Evolutionary conservation across 306 rosid genomes (phyloP), one percentile per base, ranked within the genome.

Genomic region (Vigna angularis): DNA sequence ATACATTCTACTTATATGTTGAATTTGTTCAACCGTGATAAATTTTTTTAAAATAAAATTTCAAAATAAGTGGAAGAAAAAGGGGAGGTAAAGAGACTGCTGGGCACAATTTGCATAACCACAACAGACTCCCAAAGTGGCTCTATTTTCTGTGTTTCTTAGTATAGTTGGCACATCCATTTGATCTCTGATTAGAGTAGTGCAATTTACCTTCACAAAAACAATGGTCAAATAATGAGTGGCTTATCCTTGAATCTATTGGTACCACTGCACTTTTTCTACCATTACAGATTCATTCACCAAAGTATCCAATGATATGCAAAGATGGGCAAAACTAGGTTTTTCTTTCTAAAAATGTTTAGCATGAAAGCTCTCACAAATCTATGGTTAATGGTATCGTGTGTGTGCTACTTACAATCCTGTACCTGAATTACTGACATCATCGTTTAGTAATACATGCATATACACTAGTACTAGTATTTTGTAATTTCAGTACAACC

Each of bases 371-470:
- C 66, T 62, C 44, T 72, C 71, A 48, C 36, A 44, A 24, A 16
- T 58, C 71, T 77, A 72, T 44, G 51, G 50, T 49, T 74, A 83
- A 50, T 16, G 38, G 34, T 48, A 45, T 36, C 50, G 59, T 73
- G 9, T 50, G 53, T 13, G 26, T 79, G 67, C 79, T 70, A 70
- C 79, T 56, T 67, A 67, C 36, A 80, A 66, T 71, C 79, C 61
- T 71, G 42, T 44, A 70, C 73, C 67, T 49, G 6, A 61, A 62
- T 42, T 62, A 63, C 18, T 28, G 34, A 44, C 67, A 84, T n/a
- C 55, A 64, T 47, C 56, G 45, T 63, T 22, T 66, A 51, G 26
- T 47, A 47, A 18, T 74, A 55, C 74, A 74, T 70, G 40, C 72
- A 58, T 50, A 44, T 68, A 59, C 6, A 69, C 65, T 62, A 52